phyloP scores from a whole-genome alignment of 169 alveolate species.

The Sarcocystis neurona region DNA sequence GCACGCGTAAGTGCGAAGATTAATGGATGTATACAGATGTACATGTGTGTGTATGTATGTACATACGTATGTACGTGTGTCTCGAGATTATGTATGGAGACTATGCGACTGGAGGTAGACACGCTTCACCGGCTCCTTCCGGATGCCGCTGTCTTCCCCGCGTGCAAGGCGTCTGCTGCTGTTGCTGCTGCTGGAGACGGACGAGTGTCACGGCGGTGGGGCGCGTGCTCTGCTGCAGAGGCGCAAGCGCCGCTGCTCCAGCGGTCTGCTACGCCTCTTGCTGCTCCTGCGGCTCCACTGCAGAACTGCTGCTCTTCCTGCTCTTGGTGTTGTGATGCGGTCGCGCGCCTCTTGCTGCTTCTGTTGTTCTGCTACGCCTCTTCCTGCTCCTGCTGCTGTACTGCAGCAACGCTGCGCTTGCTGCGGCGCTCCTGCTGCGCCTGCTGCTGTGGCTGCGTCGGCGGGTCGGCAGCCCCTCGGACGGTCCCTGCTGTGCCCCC shows the following conservation, averaged over 20 bases:
- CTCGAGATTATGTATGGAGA: no score
- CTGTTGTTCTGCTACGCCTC: constrained; percentile 1
- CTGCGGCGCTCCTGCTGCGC: neutral
- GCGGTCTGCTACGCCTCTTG: neutral
- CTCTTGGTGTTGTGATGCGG: no score
- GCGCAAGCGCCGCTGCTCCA: neutral
- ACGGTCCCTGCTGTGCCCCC: no score
- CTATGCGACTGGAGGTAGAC: no score
- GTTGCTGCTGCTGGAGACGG: constrained; percentile 1
- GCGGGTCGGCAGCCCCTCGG: no score
- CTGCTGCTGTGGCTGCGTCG: neutral
- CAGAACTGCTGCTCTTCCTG: no score
- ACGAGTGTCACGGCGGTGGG: neutral
- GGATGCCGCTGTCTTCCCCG: neutral
- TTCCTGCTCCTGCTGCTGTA: neutral
- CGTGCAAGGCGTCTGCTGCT: constrained; percentile 14
- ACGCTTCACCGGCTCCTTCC: neutral
- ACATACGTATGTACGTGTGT: no score
- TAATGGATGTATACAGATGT: no score
- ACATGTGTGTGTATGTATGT: no score
- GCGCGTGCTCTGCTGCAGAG: neutral
- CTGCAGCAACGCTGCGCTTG: constrained; percentile 54
- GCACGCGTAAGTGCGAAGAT: no score
- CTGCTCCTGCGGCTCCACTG: constrained; percentile 34
- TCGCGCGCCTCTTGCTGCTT: constrained; percentile 48